Base-by-base conservation (phyloP, 805 yeast genomes). In the Suhomyces sp. region DNA sequence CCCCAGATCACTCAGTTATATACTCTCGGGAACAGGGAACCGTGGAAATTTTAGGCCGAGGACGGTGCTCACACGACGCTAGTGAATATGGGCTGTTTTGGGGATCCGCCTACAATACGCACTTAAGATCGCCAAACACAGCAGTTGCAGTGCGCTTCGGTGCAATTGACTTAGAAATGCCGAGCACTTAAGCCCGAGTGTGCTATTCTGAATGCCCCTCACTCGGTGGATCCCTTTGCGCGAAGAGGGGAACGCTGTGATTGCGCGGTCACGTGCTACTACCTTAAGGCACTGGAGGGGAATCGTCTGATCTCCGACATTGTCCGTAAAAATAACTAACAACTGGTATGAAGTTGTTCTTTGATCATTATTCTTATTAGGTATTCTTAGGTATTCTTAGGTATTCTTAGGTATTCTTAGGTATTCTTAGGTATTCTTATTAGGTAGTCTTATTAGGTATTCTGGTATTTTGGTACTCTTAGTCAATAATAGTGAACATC, bases 191-290 rank as follows among this genome's bases (percentile, higher is more conserved):
- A 17, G 4, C 5, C 22, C 42, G 24, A 38, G 22, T 10, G 42
- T 15, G 17, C 7, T 38, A 38, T 36, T 15, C 17, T n/a, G 19
- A n/a, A 17, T 38, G 42, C 42, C 42, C 42, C 42, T 38, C 42
- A 38, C 24, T 38, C 19, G 7, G 10, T 7, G 31, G 46, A 17
- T 42, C 46, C 46, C 31, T 24, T 24, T 2, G 31, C 23, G 46
- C 46, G 46, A 42, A 22, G 31, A 24, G 46, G 46, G 46, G 31
- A 42, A 42, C 6, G 12, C 46, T 42, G 46, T 42, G 46, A 42
- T 38, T 19, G 42, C 23, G 3, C 5, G 5, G 42, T 38, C 42
- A 38, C 42, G 42, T 35, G 19, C n/a, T n/a, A n/a, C n/a, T n/a
- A n/a, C n/a, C n/a, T n/a, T n/a, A n/a, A n/a, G n/a, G n/a, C n/a